Evolutionary conservation across 768 basidiomycete genomes (phyloP).

Genomic region (Leucogyrophana mollusca): DNA sequence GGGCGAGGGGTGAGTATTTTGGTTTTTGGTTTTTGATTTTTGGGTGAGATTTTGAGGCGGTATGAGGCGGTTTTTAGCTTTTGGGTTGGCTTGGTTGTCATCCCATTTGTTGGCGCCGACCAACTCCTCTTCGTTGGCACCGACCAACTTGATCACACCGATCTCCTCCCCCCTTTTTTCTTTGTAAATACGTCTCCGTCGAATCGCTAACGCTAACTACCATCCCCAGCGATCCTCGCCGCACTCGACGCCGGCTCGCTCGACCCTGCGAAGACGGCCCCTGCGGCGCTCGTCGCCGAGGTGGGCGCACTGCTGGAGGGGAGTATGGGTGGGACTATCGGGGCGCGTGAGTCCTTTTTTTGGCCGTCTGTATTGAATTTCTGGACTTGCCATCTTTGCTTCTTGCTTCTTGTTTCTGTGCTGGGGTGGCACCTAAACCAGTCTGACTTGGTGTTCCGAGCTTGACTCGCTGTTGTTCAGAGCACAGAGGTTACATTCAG

Average conservation of each 20-base stretch:
- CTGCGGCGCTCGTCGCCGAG: slow-evolving; percentile 21
- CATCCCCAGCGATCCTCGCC: slow-evolving; percentile 28
- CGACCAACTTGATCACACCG: no score
- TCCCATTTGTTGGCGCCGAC: background rate
- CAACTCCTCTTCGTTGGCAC: no score
- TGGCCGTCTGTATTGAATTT: slow-evolving; percentile 3
- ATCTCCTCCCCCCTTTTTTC: no score
- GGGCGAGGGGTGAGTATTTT: slow-evolving; percentile 33
- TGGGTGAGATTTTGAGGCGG: background rate
- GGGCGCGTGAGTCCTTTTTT: slow-evolving; percentile 41
- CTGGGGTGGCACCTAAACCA: no score
- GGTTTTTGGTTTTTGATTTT: background rate
- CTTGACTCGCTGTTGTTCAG: no score
- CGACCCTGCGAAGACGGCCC: slow-evolving; percentile 10
- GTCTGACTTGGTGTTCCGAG: no score
- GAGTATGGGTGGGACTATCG: slow-evolving; percentile 54
- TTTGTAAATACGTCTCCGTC: no score
- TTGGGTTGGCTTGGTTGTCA: background rate
- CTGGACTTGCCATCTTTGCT: background rate
- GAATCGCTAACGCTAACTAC: background rate
- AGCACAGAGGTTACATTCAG: no score
- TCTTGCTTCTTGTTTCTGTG: background rate
- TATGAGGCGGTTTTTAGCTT: background rate
- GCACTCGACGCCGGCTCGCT: slow-evolving; percentile 29
- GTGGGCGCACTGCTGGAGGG: slow-evolving; percentile 46